Base-by-base conservation (phyloP, 2,329 filamentous ascomycete genomes). In the Cytospora paraplurivora region DNA sequence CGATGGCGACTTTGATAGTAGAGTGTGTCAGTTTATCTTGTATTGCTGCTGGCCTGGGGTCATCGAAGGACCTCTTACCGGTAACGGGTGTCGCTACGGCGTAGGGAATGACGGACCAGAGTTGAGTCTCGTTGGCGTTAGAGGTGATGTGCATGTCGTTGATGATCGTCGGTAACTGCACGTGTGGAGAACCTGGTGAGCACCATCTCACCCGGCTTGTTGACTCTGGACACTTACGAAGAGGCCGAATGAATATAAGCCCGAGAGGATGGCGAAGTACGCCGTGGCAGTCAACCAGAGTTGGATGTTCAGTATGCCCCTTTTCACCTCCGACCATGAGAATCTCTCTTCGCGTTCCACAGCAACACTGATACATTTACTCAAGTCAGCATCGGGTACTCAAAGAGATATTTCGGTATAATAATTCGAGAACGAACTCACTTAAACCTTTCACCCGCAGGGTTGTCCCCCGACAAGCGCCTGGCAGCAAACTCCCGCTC, bases 71-170 rank as follows among this genome's bases (percentile, higher is more conserved):
- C 0, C 13, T 10, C 74, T 65, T 69, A 82, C 82, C 80, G 21
- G 83, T 85, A 10, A 84, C 74, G 1, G 84, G 75, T 0, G 84
- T 80, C 1, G 85, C 86, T 0, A 87, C 83, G 0, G 85, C 85
- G 68, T 88, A 88, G 0, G 85, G 85, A 44, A 87, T 86, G 17
- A 88, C 85, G 1, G 84, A 84, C 85, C 85, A 87, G 7, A 88
- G 77, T 67, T 88, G 86, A 0, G 83, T 80, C 68, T 85, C 73
- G 69, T 87, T 84, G 12, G 84, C 76, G 33, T 82, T 81, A 63
- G 79, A 79, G 1, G 82, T 82, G 54, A 83, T 82, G 3, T 78
- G 75, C 17, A 86, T 73, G n/a, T 80, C 81, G 65, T 82, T 77
- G 70, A 89, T 85, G 66, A 89, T 89, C 0, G 86, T 89, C 0